Conservation (phyloP, 2,329 filamentous ascomycete genomes). For the Trichoderma brevicompactum region DNA sequence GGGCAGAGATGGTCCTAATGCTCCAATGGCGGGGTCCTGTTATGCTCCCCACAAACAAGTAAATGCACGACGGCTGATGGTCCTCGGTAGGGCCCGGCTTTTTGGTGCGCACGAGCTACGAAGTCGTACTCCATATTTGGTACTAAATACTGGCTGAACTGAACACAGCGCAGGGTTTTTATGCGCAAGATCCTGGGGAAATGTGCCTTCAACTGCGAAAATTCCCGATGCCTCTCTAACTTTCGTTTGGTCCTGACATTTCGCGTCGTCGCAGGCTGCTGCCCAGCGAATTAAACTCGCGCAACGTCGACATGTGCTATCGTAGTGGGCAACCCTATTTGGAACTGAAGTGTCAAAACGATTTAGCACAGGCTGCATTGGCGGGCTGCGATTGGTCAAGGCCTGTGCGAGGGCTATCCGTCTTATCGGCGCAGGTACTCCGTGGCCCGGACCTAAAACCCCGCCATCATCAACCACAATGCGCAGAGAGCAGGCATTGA, state of each 20-base stretch:
- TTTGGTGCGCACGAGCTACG: not conserved
- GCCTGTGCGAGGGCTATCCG: conserved; percentile 24
- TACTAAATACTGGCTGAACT: too few relatives aligned
- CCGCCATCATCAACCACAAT: conserved; percentile 25
- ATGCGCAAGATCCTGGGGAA: not conserved
- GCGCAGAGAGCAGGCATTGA: not conserved
- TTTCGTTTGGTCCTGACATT: not conserved
- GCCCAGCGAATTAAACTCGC: conserved; percentile 12
- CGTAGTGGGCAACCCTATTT: not conserved
- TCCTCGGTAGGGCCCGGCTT: conserved; percentile 17
- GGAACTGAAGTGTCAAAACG: conserved; percentile 7
- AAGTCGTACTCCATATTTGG: not conserved
- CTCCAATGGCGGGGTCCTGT: conserved; percentile 11
- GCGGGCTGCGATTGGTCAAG: conserved; percentile 38
- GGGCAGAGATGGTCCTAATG: too few relatives aligned
- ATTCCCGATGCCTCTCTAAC: not conserved
- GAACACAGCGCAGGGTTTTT: not conserved
- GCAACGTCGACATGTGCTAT: conserved; percentile 24
- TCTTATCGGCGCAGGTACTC: conserved; percentile 29
- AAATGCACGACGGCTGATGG: conserved; percentile 14
- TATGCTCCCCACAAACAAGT: conserved; percentile 9
- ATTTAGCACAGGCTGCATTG: conserved; percentile 35
- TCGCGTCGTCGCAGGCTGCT: not conserved
- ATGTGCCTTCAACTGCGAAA: not conserved
- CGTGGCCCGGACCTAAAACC: conserved; percentile 24